phyloP scores from a whole-genome alignment of 306 rosid genomes.

The Macrotyloma uniflorum region DNA sequence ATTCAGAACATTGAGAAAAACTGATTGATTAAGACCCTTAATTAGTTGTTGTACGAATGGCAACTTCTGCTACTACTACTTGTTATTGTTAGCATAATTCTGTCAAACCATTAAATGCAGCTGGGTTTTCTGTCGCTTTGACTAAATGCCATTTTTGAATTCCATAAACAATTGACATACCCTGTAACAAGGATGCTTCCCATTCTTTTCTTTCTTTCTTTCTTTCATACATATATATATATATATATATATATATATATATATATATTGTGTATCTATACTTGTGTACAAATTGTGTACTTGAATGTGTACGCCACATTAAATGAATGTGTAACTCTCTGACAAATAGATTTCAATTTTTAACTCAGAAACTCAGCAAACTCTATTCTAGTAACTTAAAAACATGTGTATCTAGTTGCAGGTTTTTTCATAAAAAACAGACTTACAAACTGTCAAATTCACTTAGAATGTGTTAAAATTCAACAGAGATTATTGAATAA shows the following conservation, averaged over 20 bases:
- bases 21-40: not conserved
- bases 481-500: not conserved
- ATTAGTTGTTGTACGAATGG: not conserved
- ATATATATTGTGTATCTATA: not conserved
- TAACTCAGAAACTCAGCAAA: not conserved
- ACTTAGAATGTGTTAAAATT: not conserved
- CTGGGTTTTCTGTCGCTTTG: conserved; percentile 41
- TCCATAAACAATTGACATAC: not conserved
- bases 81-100: not conserved
- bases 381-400: not conserved
- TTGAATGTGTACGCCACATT: conserved; percentile 45
- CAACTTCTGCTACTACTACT: not conserved
- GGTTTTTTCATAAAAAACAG: not conserved
- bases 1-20: not conserved
- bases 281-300: conserved; percentile 49
- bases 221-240: too few relatives aligned
- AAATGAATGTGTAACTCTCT: not conserved
- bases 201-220: too few relatives aligned
- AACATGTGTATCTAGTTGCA: conserved; percentile 3
- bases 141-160: not conserved
- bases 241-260: too few relatives aligned
- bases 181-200: conserved; percentile 35
- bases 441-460: not conserved
- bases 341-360: not conserved
- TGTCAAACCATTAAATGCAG: conserved; percentile 38